A percentile compares a stretch with the other conserved stretches of the same genome.
Evolutionary conservation across 306 rosid species (phyloP).

Genomic region (Quillaja saponaria): DNA sequence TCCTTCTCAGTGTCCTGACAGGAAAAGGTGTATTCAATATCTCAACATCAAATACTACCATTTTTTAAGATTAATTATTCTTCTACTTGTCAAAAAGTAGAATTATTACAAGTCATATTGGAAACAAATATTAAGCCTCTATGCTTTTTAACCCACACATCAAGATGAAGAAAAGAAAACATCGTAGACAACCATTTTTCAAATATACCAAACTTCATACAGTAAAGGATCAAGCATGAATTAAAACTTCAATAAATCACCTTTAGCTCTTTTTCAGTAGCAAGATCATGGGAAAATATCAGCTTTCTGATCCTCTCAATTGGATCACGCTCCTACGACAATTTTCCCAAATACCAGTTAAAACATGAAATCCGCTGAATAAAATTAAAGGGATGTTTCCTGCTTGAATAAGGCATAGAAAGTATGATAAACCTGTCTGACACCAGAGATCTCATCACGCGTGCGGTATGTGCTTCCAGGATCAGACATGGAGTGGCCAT

Average conservation of each 20-base stretch:
- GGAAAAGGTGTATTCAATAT: conserved; percentile 9
- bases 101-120: too few relatives aligned
- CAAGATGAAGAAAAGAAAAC: neutral
- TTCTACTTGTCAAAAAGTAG: too few relatives aligned
- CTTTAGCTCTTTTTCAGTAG: conserved; percentile 90
- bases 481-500: conserved; percentile 99
- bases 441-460: conserved; percentile 94
- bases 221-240: conserved; percentile 15
- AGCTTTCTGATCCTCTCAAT: conserved; percentile 89
- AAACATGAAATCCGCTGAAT: conserved; percentile 7
- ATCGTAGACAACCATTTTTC: neutral
- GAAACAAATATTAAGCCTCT: too few relatives aligned
- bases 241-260: conserved; percentile 35
- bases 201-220: conserved; percentile 7
- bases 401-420: neutral
- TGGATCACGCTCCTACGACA: conserved; percentile 91
- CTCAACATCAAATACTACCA: neutral
- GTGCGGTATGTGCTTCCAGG: conserved; percentile 99
- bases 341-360: conserved; percentile 8
- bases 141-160: conserved; percentile 5
- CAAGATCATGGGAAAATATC: conserved; percentile 65
- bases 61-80: too few relatives aligned
- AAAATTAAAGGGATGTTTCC: neutral
- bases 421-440: conserved; percentile 72
- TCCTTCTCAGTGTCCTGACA: conserved; percentile 83